Base-by-base conservation (phyloP, 2,329 filamentous ascomycete species). In the Arachnopeziza araneosa region DNA sequence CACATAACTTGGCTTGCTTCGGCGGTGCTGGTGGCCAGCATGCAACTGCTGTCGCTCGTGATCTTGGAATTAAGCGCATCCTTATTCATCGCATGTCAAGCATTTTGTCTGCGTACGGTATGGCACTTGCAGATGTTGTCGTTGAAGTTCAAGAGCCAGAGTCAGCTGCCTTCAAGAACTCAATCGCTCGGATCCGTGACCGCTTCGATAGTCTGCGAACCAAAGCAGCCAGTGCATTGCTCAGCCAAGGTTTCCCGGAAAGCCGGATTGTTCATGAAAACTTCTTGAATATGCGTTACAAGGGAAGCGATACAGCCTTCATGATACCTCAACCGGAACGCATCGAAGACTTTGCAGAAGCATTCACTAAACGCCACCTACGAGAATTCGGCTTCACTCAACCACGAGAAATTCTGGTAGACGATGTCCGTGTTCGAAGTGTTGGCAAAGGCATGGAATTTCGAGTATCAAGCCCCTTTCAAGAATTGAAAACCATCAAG, bases 21-120 rank as follows among this genome's bases (percentile, higher is more conserved):
- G 92, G 92, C 57, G 92, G 92, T 57, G 92, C 92, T 0, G 92
- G 92, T 54, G 91, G 91, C 0, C 91, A 96, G 90, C 96, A 97
- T 73, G 69, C 92, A 90, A 2, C 89, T 21, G 90, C 89, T 0
- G 95, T 96, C 65, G 92, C 90, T 0, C 85, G 90, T 67, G 89
- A 89, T 1, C 78, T 96, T 0, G 91, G 91, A 0, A 91, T 96
- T 64, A 84, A 82, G 21, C 90, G 93, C 71, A 93, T 96, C 23
- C 79, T 96, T 9, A 81, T 96, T 1, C 92, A 96, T 72, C 80
- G 88, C 56, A 95, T 96, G 72, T 96, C 91, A 0, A 93, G 90
- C 0, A 89, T 96, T 0, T 79, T 96, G 0, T 96, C 91, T 0
- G 91, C 92, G 0, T 96, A 96, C 65, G 91, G 91, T 10, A 96